Evolutionary conservation across 805 yeast genomes (phyloP), one percentile per base, ranked within the genome.

Genomic region (Teunomyces atbi): DNA sequence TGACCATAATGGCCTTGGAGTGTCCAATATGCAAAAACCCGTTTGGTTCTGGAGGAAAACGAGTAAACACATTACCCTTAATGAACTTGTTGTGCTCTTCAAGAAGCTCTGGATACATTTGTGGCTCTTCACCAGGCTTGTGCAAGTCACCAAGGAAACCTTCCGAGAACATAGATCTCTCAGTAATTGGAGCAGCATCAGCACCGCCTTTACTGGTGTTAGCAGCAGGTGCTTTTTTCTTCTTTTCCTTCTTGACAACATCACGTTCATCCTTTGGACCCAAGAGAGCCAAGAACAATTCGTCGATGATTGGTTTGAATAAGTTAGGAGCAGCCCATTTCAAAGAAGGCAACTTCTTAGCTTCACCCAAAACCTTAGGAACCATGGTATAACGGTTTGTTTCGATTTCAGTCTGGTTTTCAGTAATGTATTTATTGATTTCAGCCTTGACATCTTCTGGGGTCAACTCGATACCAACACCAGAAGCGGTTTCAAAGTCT

Each of bases 31-130:
- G 99, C 61, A 94, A 77, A 64, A 83, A 94, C 57, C 99, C 99
- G 69, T 95, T 92, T 35, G 99, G 99, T 71, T 94, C 99, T 5
- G 99, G 99, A 40, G 99, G 99, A 71, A 94, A 94, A 64, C 99
- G 82, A 3, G 99, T 94, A 58, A 80, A 83, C 23, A 92, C 98
- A 60, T 79, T 77, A 40, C 97, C 96, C 32, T 80, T 77, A 28
- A 96, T 89, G 53, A 81, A 81, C 46, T 77, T 80, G 57, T 89
- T 74, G 65, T 94, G 99, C 54, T 81, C 85, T 53, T 76, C 75
- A 86, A 89, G 84, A 48, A 89, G 74, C 61, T 89, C 96, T 29
- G 96, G 94, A 66, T 76, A 84, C 54, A 79, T 85, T 73, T 94
- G 99, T 30, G 92, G 91, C 65, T 92, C 92, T 64, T 84, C 97